Evolutionary conservation across 164 flowering plant species (phyloP).

Genomic region (Magnolia kwangsiensis): DNA sequence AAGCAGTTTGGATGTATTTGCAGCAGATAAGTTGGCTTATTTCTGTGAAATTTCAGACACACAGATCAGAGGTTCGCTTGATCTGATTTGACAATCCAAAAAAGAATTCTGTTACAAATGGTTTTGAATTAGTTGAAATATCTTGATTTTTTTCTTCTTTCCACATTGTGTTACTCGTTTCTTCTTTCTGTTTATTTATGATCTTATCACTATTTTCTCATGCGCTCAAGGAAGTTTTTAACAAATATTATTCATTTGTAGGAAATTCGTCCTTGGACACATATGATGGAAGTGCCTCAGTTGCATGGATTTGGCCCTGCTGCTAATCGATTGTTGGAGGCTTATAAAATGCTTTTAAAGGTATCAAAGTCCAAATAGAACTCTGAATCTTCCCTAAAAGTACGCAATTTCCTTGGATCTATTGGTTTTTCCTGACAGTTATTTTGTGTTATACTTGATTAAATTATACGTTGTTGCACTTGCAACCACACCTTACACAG

Average conservation of each 20-base stretch:
- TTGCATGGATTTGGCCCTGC: conserved; percentile 99
- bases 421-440: not conserved
- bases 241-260: conserved; percentile 9
- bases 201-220: not conserved
- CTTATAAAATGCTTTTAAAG: conserved; percentile 93
- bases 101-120: not conserved
- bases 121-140: not conserved
- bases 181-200: not conserved
- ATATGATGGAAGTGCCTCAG: conserved; percentile 99
- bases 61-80: not conserved
- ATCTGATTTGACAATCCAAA: not conserved
- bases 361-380: conserved; percentile 25
- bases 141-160: not conserved
- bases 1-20: no score
- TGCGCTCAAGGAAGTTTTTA: not conserved
- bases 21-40: no score
- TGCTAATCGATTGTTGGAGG: conserved; percentile 88
- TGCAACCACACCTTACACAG: no score
- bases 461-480: not conserved
- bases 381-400: not conserved
- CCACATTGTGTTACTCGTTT: no score
- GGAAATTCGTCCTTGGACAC: conserved; percentile 99
- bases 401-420: not conserved
- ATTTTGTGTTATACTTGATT: not conserved
- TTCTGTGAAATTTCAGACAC: not conserved